These are phyloP conservation scores for Cadophora malorum DNA, from an alignment of 2,329 filamentous ascomycete species.

Conservation along the genomic window DNA sequence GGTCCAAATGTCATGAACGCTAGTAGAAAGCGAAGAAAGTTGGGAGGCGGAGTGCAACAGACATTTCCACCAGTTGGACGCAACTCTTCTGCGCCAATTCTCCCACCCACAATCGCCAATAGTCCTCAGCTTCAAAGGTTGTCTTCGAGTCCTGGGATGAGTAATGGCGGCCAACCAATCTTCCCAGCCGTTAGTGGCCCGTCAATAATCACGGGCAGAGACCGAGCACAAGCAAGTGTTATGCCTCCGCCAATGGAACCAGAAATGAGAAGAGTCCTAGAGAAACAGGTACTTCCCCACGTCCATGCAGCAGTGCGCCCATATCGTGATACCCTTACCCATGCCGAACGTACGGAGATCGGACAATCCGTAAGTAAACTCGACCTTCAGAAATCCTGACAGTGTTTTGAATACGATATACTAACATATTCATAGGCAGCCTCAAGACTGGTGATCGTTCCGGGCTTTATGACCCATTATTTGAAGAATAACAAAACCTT, in stretches of 20 bases:
- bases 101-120: background rate
- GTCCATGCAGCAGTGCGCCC: slow-evolving; percentile 23
- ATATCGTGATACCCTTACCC: slow-evolving; percentile 19
- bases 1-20: slow-evolving; percentile 6
- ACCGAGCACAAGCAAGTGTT: background rate
- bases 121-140: background rate
- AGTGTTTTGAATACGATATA: background rate
- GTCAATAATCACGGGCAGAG: background rate
- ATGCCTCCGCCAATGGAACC: slow-evolving; percentile 5
- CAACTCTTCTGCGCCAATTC: background rate
- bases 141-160: background rate
- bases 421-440: slow-evolving; percentile 16
- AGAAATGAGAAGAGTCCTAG: slow-evolving; percentile 16
- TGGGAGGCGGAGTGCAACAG: background rate
- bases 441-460: slow-evolving; percentile 14
- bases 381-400: background rate
- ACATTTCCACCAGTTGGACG: background rate
- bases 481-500: slow-evolving; percentile 9
- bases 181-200: background rate
- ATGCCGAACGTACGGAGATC: slow-evolving; percentile 25
- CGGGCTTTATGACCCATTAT: slow-evolving; percentile 8
- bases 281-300: slow-evolving; percentile 30
- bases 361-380: slow-evolving; percentile 26
- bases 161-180: background rate
- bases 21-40: slow-evolving; percentile 11